Base-by-base conservation (phyloP, 306 rosid species). In the Trifolium fragiferum region DNA sequence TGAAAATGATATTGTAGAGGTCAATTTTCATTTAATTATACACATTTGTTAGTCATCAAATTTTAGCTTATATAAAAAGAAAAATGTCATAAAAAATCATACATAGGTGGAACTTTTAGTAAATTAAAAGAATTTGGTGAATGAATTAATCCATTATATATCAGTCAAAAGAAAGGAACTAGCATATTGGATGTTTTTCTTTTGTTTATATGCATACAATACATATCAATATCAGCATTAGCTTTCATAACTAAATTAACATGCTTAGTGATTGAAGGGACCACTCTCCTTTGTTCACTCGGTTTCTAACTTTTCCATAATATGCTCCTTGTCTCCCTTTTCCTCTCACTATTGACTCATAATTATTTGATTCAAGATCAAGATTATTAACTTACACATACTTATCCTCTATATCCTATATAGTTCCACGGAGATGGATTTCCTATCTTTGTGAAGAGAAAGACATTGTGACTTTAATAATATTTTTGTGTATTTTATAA, bases 201-300 rank as follows among this genome's bases (percentile, higher is more conserved):
- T 44, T 44, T 67, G 62, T 63, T 73, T 77, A 74, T 77, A 74
- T 35, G 3, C 70, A 67, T 57, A 76, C 53, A 62, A 79, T 23
- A 66, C 51, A 59, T 44, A 78, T 78, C 84, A 73, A 60, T 44
- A 78, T 81, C 82, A 73, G 46, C 69, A 55, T 76, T 77, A 77
- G 61, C 84, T 81, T 83, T 87, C 73, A n/a, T 72, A 66, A 76
- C 64, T 72, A 66, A 87, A 76, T 77, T 73, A 83, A 51, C 83
- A 71, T 83, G 91, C 68, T 85, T 62, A 81, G 89, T 90, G 89
- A 82, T 82, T 83, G 78, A 87, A 73, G 93, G 96, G 91, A 38
- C 89, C 93, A 13, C 4, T 33, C 49, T 58, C 57, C 14, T 40
- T 82, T 68, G 54, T 58, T 83, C 86, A 80, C 82, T 85, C 55